Conservation (phyloP, 2,329 filamentous ascomycete species). For the Pyrenochaeta sp. region DNA sequence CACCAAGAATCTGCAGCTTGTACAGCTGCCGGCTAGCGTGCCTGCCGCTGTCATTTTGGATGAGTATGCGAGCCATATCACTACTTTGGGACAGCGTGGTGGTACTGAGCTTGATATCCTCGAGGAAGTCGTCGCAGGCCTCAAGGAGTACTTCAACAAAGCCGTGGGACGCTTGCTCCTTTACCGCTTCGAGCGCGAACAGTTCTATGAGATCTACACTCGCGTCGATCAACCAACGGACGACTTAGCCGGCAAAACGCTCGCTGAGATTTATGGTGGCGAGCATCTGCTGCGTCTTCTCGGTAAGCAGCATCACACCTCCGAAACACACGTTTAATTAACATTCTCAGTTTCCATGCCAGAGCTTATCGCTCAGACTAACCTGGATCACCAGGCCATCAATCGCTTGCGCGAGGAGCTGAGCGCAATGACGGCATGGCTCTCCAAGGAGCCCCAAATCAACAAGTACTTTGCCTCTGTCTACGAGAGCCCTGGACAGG, state of each 20-base stretch:
- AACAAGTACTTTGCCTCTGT: conserved; percentile 78
- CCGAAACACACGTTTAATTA: neutral
- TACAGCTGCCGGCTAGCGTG: conserved; percentile 79
- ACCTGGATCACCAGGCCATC: conserved; percentile 94
- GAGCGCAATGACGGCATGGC: conserved; percentile 83
- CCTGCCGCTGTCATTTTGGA: conserved; percentile 80
- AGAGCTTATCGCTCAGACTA: conserved; percentile 94
- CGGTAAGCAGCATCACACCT: conserved; percentile 63
- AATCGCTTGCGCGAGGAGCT: conserved; percentile 89
- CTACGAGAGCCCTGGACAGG: conserved; percentile 75
- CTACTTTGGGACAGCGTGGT: conserved; percentile 65
- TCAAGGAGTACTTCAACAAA: conserved; percentile 95
- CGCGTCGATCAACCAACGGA: conserved; percentile 69
- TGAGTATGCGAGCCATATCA: conserved; percentile 78
- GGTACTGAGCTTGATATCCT: conserved; percentile 83
- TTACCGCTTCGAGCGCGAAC: conserved; percentile 91
- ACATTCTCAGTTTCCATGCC: conserved; percentile 77
- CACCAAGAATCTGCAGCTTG: conserved; percentile 91
- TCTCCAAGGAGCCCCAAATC: conserved; percentile 71
- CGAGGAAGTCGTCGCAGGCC: conserved; percentile 84
- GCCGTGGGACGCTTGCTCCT: conserved; percentile 85
- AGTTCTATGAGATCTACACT: conserved; percentile 81
- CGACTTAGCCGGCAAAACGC: conserved; percentile 72
- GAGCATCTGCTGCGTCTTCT: conserved; percentile 91
- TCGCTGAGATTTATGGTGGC: conserved; percentile 86